A percentile compares a stretch with the other conserved stretches of the same genome.
phyloP scores from a whole-genome alignment of 768 basidiomycete genomes.

The Mycena vulgaris region DNA sequence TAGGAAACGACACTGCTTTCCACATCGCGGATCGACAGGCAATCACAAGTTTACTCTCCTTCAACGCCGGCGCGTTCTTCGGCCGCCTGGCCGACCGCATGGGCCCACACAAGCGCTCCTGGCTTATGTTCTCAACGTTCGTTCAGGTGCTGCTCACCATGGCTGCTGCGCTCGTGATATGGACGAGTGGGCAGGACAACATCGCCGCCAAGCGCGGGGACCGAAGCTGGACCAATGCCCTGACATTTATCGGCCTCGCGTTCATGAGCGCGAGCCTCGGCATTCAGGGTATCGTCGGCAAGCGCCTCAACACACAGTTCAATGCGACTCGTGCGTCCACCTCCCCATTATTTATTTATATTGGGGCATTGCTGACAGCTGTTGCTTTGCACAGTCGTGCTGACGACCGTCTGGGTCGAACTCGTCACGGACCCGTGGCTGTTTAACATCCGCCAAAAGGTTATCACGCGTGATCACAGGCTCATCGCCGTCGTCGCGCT shows the following conservation, averaged over 20 bases:
- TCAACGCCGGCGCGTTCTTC: slow-evolving; percentile 82
- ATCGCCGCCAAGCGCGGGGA: slow-evolving; percentile 68
- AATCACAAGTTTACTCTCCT: slow-evolving; percentile 81
- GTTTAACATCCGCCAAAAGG: slow-evolving; percentile 69
- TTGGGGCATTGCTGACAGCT: background rate
- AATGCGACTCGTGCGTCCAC: slow-evolving; percentile 76
- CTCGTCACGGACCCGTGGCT: slow-evolving; percentile 86
- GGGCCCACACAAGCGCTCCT: slow-evolving; percentile 79
- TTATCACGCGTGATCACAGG: slow-evolving; percentile 80
- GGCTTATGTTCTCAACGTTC: slow-evolving; percentile 82
- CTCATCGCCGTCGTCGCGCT: slow-evolving; percentile 74
- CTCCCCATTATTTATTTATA: slow-evolving; percentile 7
- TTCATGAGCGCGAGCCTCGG: slow-evolving; percentile 90
- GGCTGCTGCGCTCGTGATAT: slow-evolving; percentile 78
- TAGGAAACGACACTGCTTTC: slow-evolving; percentile 69
- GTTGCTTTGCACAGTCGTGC: slow-evolving; percentile 70
- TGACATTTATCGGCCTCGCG: slow-evolving; percentile 80
- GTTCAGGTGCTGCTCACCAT: slow-evolving; percentile 85
- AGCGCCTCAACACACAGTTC: slow-evolving; percentile 85
- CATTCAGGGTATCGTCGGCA: slow-evolving; percentile 91
- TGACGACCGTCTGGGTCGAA: slow-evolving; percentile 93
- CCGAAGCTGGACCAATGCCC: slow-evolving; percentile 79
- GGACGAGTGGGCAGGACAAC: slow-evolving; percentile 75
- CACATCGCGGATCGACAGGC: slow-evolving; percentile 90
- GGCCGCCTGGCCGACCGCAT: slow-evolving; percentile 88